A percentile compares a stretch with the other conserved stretches of the same genome.
These are phyloP conservation scores for Microsporum ferrugineum DNA, from an alignment of 2,329 filamentous ascomycete species.

Conservation along the genomic window DNA sequence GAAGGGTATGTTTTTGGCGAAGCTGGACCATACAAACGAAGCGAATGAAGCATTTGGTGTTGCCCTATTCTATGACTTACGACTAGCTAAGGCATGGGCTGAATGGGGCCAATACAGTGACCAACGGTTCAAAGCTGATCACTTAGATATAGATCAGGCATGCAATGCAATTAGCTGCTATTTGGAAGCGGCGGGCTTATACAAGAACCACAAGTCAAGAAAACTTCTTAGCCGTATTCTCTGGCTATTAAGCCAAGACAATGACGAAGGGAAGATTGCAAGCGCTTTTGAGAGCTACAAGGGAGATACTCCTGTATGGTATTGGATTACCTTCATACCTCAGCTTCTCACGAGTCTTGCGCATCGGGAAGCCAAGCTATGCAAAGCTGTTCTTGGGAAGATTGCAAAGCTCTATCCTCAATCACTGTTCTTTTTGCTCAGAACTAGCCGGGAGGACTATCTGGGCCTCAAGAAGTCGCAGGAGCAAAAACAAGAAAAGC, in stretches of 20 bases:
- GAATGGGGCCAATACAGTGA: conserved; percentile 99
- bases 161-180: conserved; percentile 93
- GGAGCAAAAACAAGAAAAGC: conserved; percentile 50
- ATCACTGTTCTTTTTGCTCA: conserved; percentile 85
- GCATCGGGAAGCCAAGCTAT: conserved; percentile 79
- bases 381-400: conserved; percentile 76
- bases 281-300: conserved; percentile 91
- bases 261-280: conserved; percentile 70
- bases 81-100: conserved; percentile 92
- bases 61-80: conserved; percentile 89
- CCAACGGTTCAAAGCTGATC: conserved; percentile 85
- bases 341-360: conserved; percentile 86
- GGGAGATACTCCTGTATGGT: conserved; percentile 95
- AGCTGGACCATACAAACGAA: conserved; percentile 78
- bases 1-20: conserved; percentile 98
- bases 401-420: conserved; percentile 95
- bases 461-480: conserved; percentile 80
- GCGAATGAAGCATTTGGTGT: conserved; percentile 91
- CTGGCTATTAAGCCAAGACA: conserved; percentile 90
- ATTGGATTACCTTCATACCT: conserved; percentile 98
- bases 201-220: conserved; percentile 92
- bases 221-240: conserved; percentile 88
- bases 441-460: conserved; percentile 92
- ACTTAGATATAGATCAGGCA: conserved; percentile 67
- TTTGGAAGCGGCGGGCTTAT: conserved; percentile 86